Conservation (phyloP, 2,329 filamentous ascomycete species). For the Sordariomycetes sp. region DNA sequence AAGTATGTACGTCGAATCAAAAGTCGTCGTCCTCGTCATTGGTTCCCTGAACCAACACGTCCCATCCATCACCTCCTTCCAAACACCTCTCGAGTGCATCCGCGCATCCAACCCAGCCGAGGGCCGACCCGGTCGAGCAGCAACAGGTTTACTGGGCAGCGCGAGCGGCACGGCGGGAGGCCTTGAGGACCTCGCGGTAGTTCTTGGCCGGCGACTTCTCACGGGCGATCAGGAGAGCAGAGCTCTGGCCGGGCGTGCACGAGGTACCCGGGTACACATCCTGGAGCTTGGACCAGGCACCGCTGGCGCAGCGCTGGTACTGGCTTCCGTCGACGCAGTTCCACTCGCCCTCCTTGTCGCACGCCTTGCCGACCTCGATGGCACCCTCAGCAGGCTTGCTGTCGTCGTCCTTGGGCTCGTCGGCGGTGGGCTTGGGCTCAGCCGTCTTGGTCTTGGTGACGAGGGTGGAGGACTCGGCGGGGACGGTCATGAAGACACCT, state of each 20-base stretch:
- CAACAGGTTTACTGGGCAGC: too few relatives aligned
- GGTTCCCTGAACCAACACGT: background rate
- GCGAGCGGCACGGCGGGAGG: background rate
- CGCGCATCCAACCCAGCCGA: too few relatives aligned
- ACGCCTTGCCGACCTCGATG: slow-evolving; percentile 29
- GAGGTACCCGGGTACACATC: slow-evolving; percentile 43
- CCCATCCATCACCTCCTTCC: too few relatives aligned
- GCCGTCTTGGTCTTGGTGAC: slow-evolving; percentile 3
- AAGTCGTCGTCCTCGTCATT: background rate
- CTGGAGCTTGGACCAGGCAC: slow-evolving; percentile 40
- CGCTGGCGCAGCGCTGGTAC: slow-evolving; percentile 56
- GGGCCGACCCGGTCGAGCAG: too few relatives aligned
- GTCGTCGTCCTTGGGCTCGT: slow-evolving; percentile 5
- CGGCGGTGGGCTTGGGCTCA: background rate
- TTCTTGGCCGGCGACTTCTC: background rate
- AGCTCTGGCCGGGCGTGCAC: slow-evolving; percentile 27
- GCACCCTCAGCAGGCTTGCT: slow-evolving; percentile 13
- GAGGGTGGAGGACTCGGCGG: background rate
- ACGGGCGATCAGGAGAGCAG: slow-evolving; percentile 12
- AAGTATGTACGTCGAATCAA: background rate
- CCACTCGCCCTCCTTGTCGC: slow-evolving; percentile 46
- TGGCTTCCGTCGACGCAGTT: slow-evolving; percentile 45
- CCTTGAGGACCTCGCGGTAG: slow-evolving; percentile 1
- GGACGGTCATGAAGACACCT: slow-evolving; percentile 1
- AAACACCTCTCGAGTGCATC: too few relatives aligned